Conservation (phyloP, 306 rosid species). For the Prosopis cineraria region DNA sequence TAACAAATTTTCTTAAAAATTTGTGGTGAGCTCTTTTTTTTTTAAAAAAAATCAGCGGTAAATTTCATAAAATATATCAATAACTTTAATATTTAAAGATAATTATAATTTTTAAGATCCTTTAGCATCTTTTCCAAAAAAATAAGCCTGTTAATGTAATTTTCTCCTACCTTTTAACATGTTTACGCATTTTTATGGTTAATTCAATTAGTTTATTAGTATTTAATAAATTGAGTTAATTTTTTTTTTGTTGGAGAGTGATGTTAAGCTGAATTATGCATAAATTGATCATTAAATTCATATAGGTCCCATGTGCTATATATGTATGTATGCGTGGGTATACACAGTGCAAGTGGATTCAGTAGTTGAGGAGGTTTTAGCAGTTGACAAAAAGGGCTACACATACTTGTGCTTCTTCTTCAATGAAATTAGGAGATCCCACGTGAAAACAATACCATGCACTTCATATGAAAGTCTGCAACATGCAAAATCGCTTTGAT, state of each 20-base stretch:
- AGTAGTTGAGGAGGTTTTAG: neutral
- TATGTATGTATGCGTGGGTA: neutral
- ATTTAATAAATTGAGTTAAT: neutral
- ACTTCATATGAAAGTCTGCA: neutral
- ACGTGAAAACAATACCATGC: slow-evolving; percentile 10
- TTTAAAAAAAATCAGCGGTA: neutral
- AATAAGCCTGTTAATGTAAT: neutral
- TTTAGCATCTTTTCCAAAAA: neutral
- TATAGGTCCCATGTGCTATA: neutral
- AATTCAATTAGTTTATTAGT: neutral
- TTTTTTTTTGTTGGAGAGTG: neutral
- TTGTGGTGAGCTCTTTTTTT: no score
- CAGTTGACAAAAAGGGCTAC: neutral
- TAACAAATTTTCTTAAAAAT: no score
- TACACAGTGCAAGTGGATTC: neutral
- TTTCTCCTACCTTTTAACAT: neutral
- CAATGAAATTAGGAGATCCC: slow-evolving; percentile 10
- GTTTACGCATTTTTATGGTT: neutral
- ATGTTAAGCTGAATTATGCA: neutral
- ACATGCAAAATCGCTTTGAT: neutral
- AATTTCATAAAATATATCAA: neutral
- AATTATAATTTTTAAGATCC: neutral
- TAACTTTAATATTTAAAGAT: neutral
- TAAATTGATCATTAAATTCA: neutral
- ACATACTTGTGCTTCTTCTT: neutral